A percentile compares a stretch with the other conserved stretches of the same genome.
Evolutionary conservation across 768 basidiomycete species (phyloP).

Genomic region (Rubroboletus satanas): DNA sequence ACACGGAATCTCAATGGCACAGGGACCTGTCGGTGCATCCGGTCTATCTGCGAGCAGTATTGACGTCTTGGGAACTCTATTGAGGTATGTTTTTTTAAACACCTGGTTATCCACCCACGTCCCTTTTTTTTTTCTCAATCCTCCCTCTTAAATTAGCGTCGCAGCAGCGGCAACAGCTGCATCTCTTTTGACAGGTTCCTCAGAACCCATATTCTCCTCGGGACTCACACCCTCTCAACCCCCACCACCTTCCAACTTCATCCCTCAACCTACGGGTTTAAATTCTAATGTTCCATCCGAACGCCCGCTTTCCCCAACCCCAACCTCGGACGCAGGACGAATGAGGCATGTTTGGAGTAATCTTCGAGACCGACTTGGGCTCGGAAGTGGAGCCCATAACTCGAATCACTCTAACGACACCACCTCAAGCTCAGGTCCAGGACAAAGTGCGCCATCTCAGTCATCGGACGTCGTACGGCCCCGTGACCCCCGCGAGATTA

Average conservation of each 20-base stretch:
- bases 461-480: slow-evolving; percentile 10
- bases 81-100: slow-evolving; percentile 50
- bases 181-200: slow-evolving; percentile 72
- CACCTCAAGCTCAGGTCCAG: slow-evolving; percentile 2
- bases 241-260: slow-evolving; percentile 11
- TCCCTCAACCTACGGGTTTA: slow-evolving; percentile 8
- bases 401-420: slow-evolving; percentile 12
- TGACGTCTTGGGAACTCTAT: slow-evolving; percentile 76
- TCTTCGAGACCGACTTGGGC: slow-evolving; percentile 63
- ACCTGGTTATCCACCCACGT: background rate
- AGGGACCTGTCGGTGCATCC: slow-evolving; percentile 29
- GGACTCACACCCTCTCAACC: slow-evolving; percentile 42
- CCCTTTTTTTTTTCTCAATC: background rate
- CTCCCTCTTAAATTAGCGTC: slow-evolving; percentile 46
- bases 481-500: slow-evolving; percentile 58
- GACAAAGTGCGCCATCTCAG: slow-evolving; percentile 8
- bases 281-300: slow-evolving; percentile 22
- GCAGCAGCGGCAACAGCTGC: slow-evolving; percentile 92
- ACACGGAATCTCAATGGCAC: slow-evolving; percentile 25
- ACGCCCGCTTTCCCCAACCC: slow-evolving; percentile 41
- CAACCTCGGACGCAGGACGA: slow-evolving; percentile 37
- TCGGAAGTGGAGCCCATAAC: slow-evolving; percentile 32
- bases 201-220: slow-evolving; percentile 59
- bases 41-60: slow-evolving; percentile 69
- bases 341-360: slow-evolving; percentile 66